Percentiles rank a stretch among this genome's conserved stretches.
Conservation (phyloP, 2,329 filamentous ascomycete species). For the Stenocarpella maydis region DNA sequence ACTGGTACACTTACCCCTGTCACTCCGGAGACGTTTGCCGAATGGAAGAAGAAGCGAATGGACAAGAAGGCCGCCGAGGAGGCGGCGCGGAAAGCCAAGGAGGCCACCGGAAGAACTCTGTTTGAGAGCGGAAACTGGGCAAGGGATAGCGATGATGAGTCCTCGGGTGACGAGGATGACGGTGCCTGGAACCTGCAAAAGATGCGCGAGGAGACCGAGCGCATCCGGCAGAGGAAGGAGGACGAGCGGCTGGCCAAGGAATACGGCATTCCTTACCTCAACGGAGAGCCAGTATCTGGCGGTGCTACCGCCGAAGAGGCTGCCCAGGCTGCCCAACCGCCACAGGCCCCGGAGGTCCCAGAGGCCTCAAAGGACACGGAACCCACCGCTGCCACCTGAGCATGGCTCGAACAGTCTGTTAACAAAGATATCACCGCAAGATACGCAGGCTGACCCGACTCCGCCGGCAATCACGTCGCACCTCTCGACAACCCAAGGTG, state of each 20-base stretch:
- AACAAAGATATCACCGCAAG: constrained; percentile 17
- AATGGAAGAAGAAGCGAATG: constrained; percentile 95
- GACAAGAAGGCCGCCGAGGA: constrained; percentile 97
- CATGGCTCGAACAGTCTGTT: background rate
- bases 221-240: constrained; percentile 76
- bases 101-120: constrained; percentile 91
- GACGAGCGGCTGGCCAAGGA: constrained; percentile 67
- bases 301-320: constrained; percentile 28
- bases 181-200: constrained; percentile 81
- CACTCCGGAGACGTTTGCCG: constrained; percentile 89
- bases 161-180: constrained; percentile 70
- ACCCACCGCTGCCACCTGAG: constrained; percentile 33
- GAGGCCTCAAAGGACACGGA: constrained; percentile 8
- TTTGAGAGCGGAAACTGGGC: constrained; percentile 98
- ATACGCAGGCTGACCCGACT: constrained; percentile 19
- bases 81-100: constrained; percentile 88
- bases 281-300: constrained; percentile 34
- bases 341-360: background rate
- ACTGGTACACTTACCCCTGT: constrained; percentile 92
- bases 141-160: constrained; percentile 69
- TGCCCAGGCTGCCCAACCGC: constrained; percentile 1
- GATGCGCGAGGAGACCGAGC: constrained; percentile 85
- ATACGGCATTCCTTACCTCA: constrained; percentile 41
- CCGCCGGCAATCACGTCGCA: constrained; percentile 32
- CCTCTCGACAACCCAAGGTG: constrained; percentile 35